Conservation (phyloP, 2,329 filamentous ascomycete genomes). For the Setomelanomma holmii region DNA sequence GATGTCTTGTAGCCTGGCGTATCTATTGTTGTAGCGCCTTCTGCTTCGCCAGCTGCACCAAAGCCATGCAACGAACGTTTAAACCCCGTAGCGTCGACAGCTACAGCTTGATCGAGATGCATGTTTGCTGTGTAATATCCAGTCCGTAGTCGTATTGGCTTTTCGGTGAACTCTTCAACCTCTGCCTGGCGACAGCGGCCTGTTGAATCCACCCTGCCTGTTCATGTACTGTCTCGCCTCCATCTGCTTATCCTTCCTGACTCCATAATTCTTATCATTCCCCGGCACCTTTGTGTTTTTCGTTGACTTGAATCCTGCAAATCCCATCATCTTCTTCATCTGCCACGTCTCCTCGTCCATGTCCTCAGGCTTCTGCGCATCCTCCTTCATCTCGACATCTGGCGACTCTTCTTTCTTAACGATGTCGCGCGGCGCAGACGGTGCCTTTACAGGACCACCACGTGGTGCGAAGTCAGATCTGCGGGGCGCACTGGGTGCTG, state of each 20-base stretch:
- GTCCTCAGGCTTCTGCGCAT: slow-evolving; percentile 40
- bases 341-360: slow-evolving; percentile 71
- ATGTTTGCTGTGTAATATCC: neutral
- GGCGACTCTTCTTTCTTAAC: slow-evolving; percentile 25
- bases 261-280: slow-evolving; percentile 78
- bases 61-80: too few relatives aligned
- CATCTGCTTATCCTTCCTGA: slow-evolving; percentile 91
- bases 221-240: slow-evolving; percentile 99
- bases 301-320: slow-evolving; percentile 82
- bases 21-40: too few relatives aligned
- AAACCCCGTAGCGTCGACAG: too few relatives aligned
- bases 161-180: slow-evolving; percentile 16
- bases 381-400: slow-evolving; percentile 39
- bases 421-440: slow-evolving; percentile 14
- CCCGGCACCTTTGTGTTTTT: slow-evolving; percentile 89
- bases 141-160: neutral
- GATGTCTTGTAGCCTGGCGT: too few relatives aligned
- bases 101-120: too few relatives aligned
- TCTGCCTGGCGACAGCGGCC: slow-evolving; percentile 66
- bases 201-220: slow-evolving; percentile 79
- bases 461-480: slow-evolving; percentile 8
- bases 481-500: slow-evolving; percentile 14
- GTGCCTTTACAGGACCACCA: slow-evolving; percentile 15
- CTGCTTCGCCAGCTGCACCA: too few relatives aligned
- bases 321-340: slow-evolving; percentile 90